phyloP scores from a whole-genome alignment of 768 basidiomycete species.

The Lactifluus hygrophoroides region DNA sequence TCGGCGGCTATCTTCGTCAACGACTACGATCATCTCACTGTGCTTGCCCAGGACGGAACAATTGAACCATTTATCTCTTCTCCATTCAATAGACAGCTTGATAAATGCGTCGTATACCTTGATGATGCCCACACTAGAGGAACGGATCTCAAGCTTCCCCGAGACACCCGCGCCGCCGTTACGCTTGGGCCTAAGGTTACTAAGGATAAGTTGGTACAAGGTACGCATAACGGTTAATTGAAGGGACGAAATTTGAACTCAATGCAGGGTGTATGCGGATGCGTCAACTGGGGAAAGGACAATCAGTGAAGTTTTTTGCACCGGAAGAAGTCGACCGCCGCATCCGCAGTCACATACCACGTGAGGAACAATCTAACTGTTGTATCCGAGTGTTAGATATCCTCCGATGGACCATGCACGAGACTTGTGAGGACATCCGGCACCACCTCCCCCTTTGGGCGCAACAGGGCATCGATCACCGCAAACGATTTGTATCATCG shows the following conservation, averaged over 20 bases:
- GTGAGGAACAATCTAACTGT: background rate
- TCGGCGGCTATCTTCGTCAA: conserved; percentile 37
- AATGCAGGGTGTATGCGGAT: conserved; percentile 16
- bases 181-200: conserved; percentile 43
- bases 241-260: background rate
- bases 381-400: conserved; percentile 4
- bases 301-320: conserved; percentile 17
- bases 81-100: conserved; percentile 24
- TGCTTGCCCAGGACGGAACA: conserved; percentile 31
- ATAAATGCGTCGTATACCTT: conserved; percentile 39
- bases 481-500: background rate
- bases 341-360: conserved; percentile 2
- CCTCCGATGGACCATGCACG: conserved; percentile 17
- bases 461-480: conserved; percentile 8
- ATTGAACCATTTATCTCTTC: conserved; percentile 33
- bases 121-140: conserved; percentile 48
- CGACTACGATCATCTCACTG: conserved; percentile 27
- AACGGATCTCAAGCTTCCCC: conserved; percentile 44
- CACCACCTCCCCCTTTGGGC: conserved; percentile 1
- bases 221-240: conserved; percentile 21
- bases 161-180: conserved; percentile 35
- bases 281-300: conserved; percentile 16
- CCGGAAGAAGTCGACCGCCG: conserved; percentile 8
- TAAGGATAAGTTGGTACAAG: conserved; percentile 46
- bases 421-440: conserved; percentile 15